Evolutionary conservation across 1,139 yeast genomes (phyloP).

Genomic region (Cylindricascospora bacillispora): DNA sequence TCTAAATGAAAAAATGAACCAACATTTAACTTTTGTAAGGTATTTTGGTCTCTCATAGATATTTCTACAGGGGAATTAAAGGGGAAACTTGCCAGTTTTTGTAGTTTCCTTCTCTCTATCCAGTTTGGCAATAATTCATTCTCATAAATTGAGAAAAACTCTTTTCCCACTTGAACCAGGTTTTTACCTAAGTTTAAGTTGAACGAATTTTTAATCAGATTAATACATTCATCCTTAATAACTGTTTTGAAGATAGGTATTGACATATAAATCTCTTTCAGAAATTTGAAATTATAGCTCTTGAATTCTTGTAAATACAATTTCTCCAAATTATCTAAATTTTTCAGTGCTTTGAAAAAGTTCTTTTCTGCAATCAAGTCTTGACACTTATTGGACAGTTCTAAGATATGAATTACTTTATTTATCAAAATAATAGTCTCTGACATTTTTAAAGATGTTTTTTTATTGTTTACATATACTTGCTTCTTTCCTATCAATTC

Average conservation of each 20-base stretch:
- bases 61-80: constrained; percentile 80
- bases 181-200: constrained; percentile 47
- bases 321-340: constrained; percentile 59
- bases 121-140: constrained; percentile 32
- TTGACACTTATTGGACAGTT: constrained; percentile 75
- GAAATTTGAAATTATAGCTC: constrained; percentile 52
- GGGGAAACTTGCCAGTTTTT: constrained; percentile 44
- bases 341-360: constrained; percentile 77
- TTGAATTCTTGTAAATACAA: constrained; percentile 55
- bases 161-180: constrained; percentile 46
- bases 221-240: constrained; percentile 70
- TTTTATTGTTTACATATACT: constrained; percentile 41
- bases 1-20: constrained; percentile 36
- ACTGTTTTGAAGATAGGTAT: constrained; percentile 66
- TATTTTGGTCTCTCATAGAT: constrained; percentile 41
- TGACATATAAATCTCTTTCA: constrained; percentile 56
- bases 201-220: constrained; percentile 60
- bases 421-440: constrained; percentile 52
- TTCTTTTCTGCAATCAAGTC: constrained; percentile 53
- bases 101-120: constrained; percentile 25
- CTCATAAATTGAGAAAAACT: constrained; percentile 40
- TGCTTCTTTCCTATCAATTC: constrained; percentile 50
- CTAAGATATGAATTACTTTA: constrained; percentile 70
- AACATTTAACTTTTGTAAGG: constrained; percentile 19
- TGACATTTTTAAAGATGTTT: constrained; percentile 44